Percentiles rank a stretch among this genome's conserved stretches.
Evolutionary conservation across 2,329 filamentous ascomycete species (phyloP).

Genomic region (Penicillium sclerotiorum): DNA sequence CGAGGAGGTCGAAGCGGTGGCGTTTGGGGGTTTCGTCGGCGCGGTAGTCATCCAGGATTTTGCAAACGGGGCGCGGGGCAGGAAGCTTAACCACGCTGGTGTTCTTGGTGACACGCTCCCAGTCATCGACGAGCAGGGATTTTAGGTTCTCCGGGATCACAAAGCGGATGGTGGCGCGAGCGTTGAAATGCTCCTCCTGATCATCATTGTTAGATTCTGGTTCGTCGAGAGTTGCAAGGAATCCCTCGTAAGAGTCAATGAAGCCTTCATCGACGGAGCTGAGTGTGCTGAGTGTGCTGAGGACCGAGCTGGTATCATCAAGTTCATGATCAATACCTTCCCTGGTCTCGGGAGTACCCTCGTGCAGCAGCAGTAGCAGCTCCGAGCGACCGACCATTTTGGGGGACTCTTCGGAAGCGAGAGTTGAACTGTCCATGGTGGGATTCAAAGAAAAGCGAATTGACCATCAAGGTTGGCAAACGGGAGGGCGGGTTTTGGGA

Average conservation of each 20-base stretch:
- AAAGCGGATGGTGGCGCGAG: slow-evolving; percentile 81
- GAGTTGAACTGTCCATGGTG: too few species aligned
- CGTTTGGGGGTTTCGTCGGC: slow-evolving; percentile 69
- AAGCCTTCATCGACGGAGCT: too few species aligned
- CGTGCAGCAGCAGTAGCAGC: too few species aligned
- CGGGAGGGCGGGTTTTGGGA: too few species aligned
- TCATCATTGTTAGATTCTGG: slow-evolving; percentile 7
- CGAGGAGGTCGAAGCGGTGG: slow-evolving; percentile 71
- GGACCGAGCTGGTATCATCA: too few species aligned
- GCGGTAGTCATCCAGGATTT: slow-evolving; percentile 80
- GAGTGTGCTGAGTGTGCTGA: too few species aligned
- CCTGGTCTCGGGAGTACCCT: too few species aligned
- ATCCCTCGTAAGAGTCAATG: not conserved
- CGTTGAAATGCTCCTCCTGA: slow-evolving; percentile 86
- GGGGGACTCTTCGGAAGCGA: too few species aligned
- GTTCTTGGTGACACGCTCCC: slow-evolving; percentile 98
- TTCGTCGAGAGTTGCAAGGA: not conserved
- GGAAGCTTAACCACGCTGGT: slow-evolving; percentile 86
- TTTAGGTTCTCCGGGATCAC: slow-evolving; percentile 87
- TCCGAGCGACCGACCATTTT: too few species aligned
- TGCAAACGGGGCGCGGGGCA: slow-evolving; percentile 70
- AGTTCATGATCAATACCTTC: too few species aligned
- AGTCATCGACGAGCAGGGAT: slow-evolving; percentile 92
- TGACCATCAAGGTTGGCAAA: too few species aligned
- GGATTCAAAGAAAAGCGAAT: too few species aligned